These are phyloP conservation scores for Vigna radiata DNA, from an alignment of 306 rosid genomes.

Conservation along the genomic window DNA sequence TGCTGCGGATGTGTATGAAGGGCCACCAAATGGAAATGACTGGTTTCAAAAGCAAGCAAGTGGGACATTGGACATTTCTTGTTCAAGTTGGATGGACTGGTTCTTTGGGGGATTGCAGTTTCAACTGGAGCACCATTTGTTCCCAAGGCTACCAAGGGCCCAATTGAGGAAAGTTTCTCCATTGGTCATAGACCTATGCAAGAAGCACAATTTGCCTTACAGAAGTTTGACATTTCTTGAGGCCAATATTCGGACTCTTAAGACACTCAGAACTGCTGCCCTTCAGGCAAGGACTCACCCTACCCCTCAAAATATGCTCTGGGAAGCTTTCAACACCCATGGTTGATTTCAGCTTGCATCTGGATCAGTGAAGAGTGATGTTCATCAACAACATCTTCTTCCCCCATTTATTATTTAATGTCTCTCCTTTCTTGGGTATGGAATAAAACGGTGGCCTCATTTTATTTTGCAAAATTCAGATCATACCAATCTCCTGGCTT, in stretches of 20 bases:
- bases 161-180: constrained; percentile 78
- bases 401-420: neutral
- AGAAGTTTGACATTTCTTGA: constrained; percentile 65
- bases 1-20: constrained; percentile 65
- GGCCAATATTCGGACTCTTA: constrained; percentile 65
- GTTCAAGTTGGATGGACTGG: constrained; percentile 83
- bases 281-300: constrained; percentile 58
- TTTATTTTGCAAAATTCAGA: neutral
- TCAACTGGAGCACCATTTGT: constrained; percentile 73
- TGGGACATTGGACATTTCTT: constrained; percentile 72
- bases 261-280: constrained; percentile 69
- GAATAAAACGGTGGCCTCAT: neutral
- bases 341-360: constrained; percentile 48
- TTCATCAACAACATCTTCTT: neutral
- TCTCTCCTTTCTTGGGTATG: neutral
- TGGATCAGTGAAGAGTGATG: neutral
- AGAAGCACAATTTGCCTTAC: constrained; percentile 81
- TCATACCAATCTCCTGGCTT: neutral
- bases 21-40: constrained; percentile 71
- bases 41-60: constrained; percentile 78
- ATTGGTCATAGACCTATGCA: constrained; percentile 67
- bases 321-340: constrained; percentile 83
- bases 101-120: constrained; percentile 82
- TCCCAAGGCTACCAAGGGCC: constrained; percentile 69
- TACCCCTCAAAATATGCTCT: constrained; percentile 58